Evolutionary conservation across 2,329 filamentous ascomycete species (phyloP).

Genomic region (Intubia oerlemansii): DNA sequence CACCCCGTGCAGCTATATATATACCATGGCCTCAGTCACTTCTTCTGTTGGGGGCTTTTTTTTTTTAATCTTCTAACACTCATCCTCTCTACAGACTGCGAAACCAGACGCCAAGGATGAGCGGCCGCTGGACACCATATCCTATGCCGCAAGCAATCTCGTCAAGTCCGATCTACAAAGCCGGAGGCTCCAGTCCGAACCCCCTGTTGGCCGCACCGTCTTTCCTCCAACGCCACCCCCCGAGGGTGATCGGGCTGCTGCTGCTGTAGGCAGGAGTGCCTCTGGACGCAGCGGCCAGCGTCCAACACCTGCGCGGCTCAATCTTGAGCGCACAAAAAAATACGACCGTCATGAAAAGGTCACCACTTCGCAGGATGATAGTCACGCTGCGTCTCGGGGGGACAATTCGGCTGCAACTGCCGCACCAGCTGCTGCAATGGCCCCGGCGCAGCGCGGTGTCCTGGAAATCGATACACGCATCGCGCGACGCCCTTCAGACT

Average conservation of each 20-base stretch:
- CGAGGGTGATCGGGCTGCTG: no score
- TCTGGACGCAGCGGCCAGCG: conserved; percentile 42
- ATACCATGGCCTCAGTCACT: no score
- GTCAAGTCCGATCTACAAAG: conserved; percentile 71
- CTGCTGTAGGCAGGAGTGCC: conserved; percentile 28
- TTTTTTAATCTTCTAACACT: not conserved
- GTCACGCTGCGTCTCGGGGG: no score
- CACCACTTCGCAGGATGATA: conserved; percentile 20
- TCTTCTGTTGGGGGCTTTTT: no score
- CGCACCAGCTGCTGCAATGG: no score
- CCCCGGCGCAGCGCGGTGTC: no score
- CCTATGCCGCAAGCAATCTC: conserved; percentile 79
- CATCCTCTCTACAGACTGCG: conserved; percentile 18
- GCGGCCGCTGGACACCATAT: conserved; percentile 62
- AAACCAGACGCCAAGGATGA: conserved; percentile 48
- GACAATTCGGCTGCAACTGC: no score
- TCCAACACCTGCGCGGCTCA: conserved; percentile 39
- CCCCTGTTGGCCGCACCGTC: conserved; percentile 54
- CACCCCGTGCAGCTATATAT: no score
- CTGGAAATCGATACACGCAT: no score
- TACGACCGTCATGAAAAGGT: conserved; percentile 34
- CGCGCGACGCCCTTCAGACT: no score
- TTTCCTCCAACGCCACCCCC: conserved; percentile 98
- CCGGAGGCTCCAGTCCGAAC: conserved; percentile 68
- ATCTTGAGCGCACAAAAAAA: conserved; percentile 33